These are phyloP conservation scores for Perkinsus olseni DNA, from an alignment of 169 alveolate genomes.

Conservation along the genomic window DNA sequence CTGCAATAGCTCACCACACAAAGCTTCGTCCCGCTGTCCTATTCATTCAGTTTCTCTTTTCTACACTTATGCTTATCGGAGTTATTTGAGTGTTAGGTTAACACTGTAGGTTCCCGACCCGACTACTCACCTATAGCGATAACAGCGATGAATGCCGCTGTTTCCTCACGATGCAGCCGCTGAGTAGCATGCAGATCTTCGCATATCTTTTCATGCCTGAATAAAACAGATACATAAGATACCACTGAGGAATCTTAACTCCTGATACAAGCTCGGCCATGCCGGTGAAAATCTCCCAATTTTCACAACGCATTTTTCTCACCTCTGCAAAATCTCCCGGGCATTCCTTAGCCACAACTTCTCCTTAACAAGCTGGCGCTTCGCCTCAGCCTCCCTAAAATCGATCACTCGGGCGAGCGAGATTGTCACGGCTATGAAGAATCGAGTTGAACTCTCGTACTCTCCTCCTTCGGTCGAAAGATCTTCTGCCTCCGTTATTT, in stretches of 20 bases:
- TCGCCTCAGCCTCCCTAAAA: not conserved
- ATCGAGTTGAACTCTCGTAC: too few relatives aligned
- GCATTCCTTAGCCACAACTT: not conserved
- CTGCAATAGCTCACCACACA: too few relatives aligned
- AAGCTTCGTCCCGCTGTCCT: too few relatives aligned
- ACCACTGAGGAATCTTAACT: too few relatives aligned
- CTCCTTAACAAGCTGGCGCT: not conserved
- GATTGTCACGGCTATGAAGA: too few relatives aligned
- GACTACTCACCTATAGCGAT: not conserved
- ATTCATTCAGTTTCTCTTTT: not conserved
- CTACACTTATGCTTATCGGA: too few relatives aligned
- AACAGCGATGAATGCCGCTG: not conserved
- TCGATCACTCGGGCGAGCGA: not conserved
- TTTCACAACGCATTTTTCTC: not conserved
- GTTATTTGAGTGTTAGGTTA: too few relatives aligned
- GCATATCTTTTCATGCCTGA: not conserved
- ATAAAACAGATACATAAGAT: not conserved
- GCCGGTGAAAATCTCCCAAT: too few relatives aligned
- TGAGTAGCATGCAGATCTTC: not conserved
- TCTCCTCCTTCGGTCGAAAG: too few relatives aligned
- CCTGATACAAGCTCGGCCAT: too few relatives aligned
- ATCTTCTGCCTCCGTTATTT: not conserved
- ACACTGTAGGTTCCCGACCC: too few relatives aligned
- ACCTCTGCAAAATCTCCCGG: not conserved
- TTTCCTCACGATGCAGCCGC: not conserved